A percentile compares a stretch with the other conserved stretches of the same genome.
Evolutionary conservation across 768 basidiomycete species (phyloP).

Genomic region (Krasilnikovozyma curviuscula): DNA sequence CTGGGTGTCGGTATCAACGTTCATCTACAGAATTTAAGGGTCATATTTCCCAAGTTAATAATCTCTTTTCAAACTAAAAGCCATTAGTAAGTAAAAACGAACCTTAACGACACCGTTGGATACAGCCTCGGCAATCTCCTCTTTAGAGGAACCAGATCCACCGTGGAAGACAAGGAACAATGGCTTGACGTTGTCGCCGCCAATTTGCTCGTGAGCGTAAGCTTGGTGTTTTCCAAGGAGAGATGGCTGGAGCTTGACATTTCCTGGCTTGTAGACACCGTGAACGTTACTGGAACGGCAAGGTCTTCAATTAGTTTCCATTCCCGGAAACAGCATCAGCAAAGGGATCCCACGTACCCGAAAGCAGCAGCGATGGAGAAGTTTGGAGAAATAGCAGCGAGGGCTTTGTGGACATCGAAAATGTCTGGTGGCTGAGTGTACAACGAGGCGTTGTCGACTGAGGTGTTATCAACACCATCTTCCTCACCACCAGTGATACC

Average conservation of each 20-base stretch:
- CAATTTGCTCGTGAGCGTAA: constrained; percentile 49
- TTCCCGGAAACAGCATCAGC: no score
- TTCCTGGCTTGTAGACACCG: constrained; percentile 43
- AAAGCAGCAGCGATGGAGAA: constrained; percentile 94
- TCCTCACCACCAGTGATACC: constrained; percentile 99
- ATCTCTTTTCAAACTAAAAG: no score
- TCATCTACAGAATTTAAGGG: constrained; percentile 39
- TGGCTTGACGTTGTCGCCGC: constrained; percentile 42
- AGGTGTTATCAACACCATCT: constrained; percentile 96
- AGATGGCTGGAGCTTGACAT: constrained; percentile 80
- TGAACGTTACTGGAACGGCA: background rate
- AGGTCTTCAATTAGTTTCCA: no score
- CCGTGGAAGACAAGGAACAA: constrained; percentile 99
- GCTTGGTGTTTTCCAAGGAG: constrained; percentile 79
- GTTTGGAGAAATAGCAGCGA: constrained; percentile 66
- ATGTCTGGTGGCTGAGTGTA: constrained; percentile 98
- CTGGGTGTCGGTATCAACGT: constrained; percentile 89
- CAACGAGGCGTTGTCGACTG: constrained; percentile 74
- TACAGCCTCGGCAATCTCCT: constrained; percentile 86
- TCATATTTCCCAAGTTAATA: background rate
- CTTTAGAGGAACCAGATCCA: constrained; percentile 89
- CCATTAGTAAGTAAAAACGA: background rate
- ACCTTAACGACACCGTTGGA: constrained; percentile 74
- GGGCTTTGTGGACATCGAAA: constrained; percentile 70
- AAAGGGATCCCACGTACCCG: constrained; percentile 49